Evolutionary conservation across 2,329 filamentous ascomycete genomes (phyloP).

Genomic region (Pseudocercospora vitis): DNA sequence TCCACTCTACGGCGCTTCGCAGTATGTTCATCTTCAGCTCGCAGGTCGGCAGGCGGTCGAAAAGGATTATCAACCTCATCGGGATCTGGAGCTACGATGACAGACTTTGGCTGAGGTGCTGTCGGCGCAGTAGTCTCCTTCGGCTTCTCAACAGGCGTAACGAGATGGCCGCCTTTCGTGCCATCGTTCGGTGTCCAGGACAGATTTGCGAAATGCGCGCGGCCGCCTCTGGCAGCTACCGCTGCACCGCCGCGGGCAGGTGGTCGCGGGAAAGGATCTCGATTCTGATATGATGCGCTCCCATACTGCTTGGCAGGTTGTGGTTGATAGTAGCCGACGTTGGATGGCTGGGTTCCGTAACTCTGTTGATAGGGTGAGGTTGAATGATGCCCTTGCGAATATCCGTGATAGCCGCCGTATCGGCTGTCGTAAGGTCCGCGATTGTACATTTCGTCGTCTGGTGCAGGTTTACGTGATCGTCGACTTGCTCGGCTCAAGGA

Average conservation of each 20-base stretch:
- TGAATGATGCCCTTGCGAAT: slow-evolving; percentile 45
- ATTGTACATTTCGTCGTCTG: slow-evolving; percentile 35
- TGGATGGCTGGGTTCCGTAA: slow-evolving; percentile 54
- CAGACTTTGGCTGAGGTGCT: slow-evolving; percentile 33
- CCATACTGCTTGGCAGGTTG: slow-evolving; percentile 45
- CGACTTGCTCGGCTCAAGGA: slow-evolving; percentile 32
- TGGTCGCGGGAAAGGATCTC: slow-evolving; percentile 26
- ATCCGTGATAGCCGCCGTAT: slow-evolving; percentile 50
- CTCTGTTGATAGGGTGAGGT: slow-evolving; percentile 60
- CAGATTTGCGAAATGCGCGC: slow-evolving; percentile 63
- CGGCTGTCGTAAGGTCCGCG: slow-evolving; percentile 33
- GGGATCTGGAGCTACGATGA: slow-evolving; percentile 36
- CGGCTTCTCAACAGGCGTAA: slow-evolving; percentile 34
- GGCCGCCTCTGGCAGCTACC: slow-evolving; percentile 39
- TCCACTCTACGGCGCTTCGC: slow-evolving; percentile 31
- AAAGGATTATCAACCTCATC: slow-evolving; percentile 63
- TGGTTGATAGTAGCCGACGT: slow-evolving; percentile 34
- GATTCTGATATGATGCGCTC: slow-evolving; percentile 25
- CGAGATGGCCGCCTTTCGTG: slow-evolving; percentile 53
- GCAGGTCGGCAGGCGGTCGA: slow-evolving; percentile 63
- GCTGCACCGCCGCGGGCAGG: slow-evolving; percentile 48
- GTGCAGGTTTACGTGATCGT: slow-evolving; percentile 21
- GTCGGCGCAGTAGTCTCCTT: slow-evolving; percentile 34
- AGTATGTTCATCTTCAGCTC: slow-evolving; percentile 61
- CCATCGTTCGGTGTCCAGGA: slow-evolving; percentile 68